phyloP scores from a whole-genome alignment of 2,329 filamentous ascomycete species.

The Aspergillus vadensis region DNA sequence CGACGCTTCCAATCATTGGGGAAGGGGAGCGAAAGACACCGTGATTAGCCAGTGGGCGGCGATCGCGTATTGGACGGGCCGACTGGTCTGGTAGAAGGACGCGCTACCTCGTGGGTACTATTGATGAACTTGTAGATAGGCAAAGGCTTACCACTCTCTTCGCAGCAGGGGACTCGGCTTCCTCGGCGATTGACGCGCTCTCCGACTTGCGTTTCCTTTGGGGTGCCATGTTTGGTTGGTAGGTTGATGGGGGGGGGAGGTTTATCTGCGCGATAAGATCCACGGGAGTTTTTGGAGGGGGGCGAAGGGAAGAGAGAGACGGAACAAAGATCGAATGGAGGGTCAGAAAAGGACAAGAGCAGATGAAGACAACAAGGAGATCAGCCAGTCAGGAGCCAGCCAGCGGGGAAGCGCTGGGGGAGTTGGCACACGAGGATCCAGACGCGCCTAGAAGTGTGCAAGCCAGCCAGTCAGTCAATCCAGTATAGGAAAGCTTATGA shows the following conservation, averaged over 20 bases:
- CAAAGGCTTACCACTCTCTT: conserved; percentile 26
- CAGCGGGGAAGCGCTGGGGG: background rate
- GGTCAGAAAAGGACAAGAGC: conserved; percentile 5
- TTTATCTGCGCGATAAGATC: conserved; percentile 4
- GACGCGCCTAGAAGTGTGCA: conserved; percentile 15
- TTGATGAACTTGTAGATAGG: background rate
- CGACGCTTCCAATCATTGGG: background rate
- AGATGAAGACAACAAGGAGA: conserved; percentile 2
- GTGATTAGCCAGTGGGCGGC: conserved; percentile 8
- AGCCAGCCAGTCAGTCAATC: conserved; percentile 4
- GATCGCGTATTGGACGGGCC: conserved; percentile 12
- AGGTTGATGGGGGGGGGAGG: conserved; percentile 4
- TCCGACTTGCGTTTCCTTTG: conserved; percentile 33
- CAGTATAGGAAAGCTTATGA: background rate
- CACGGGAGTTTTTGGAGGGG: background rate
- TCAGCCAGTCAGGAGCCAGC: conserved; percentile 12
- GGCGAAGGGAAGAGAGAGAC: conserved; percentile 1
- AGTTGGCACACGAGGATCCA: conserved; percentile 11
- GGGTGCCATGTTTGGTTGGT: conserved; percentile 13
- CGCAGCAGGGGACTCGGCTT: conserved; percentile 20
- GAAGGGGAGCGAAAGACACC: conserved; percentile 3
- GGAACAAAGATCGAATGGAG: conserved; percentile 3
- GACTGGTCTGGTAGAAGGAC: conserved; percentile 11
- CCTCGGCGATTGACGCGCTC: conserved; percentile 22
- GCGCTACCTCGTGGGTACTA: conserved; percentile 16